Evolutionary conservation across 2,329 filamentous ascomycete species (phyloP), one percentile per base, ranked within the genome.

Genomic region (Botrytis hyacinthi): DNA sequence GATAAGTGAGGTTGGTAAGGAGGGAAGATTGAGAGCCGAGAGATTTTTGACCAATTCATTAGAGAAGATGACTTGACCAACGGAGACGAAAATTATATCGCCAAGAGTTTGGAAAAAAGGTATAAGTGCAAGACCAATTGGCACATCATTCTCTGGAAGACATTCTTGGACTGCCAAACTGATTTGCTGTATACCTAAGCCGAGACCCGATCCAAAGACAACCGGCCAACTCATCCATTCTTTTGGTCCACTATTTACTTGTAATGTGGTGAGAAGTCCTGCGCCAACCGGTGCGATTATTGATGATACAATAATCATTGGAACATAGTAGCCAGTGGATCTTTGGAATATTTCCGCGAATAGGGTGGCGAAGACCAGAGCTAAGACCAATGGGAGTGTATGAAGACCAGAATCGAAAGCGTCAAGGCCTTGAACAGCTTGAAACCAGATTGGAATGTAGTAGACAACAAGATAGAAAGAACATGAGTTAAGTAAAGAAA

Each of bases 361-460:
- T 9, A 83, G 79, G 12, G 78, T 78, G 14, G 77, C 78, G 10
- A 82, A 46, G 1, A 81, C 80, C 18, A 83, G 76, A 14, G 78
- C 76, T 26, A 82, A 73, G 57, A 83, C 79, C 29, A 81, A 73
- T 2, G 82, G 82, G 12, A 83, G 74, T 4, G 79, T 81, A 32
- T 80, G 70, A 73, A 83, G 79, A 42, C 82, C 80, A 32, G 81
- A 80, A 44, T 79, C 85, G 83, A 82, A 77, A 18, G 77, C 76
- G 4, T 82, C 81, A 20, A 83, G 81, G 8, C 81, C 81, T 70
- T 83, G 82, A 74, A 85, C 82, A 8, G 83, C 84, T 75, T 87
- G 84, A 77, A 86, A 86, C 81, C 83, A 86, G 70, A 85, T 82
- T 51, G 87, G 83, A 59, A 85, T 81, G 61, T 83, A 83, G 46